phyloP scores from a whole-genome alignment of 2,329 filamentous ascomycete species.

The Diaporthe sp. region DNA sequence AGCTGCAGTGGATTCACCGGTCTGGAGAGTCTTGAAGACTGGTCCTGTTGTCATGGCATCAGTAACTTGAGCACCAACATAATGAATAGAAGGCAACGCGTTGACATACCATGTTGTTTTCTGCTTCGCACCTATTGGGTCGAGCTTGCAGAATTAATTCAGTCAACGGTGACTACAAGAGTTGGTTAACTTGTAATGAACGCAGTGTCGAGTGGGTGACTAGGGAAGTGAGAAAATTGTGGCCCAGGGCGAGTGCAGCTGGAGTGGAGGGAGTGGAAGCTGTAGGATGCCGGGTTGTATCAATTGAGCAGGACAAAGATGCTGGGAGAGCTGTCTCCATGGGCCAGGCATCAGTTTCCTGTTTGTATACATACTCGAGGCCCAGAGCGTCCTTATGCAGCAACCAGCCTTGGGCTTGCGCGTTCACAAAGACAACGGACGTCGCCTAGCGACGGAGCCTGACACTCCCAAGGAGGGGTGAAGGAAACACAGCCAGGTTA shows the following conservation, averaged over 20 bases:
- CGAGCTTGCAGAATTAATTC: neutral
- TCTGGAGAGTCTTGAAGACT: neutral
- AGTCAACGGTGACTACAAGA: neutral
- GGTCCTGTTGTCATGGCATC: neutral
- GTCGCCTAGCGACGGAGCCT: neutral
- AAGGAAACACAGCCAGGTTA: neutral
- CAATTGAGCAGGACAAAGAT: neutral
- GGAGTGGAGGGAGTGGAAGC: neutral
- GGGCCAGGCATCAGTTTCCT: neutral
- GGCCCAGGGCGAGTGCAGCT: neutral
- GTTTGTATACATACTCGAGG: neutral
- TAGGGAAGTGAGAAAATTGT: neutral
- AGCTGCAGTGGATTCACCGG: neutral
- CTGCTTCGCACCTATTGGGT: neutral
- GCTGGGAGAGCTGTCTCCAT: neutral
- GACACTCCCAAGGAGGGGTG: neutral
- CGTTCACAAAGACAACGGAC: neutral
- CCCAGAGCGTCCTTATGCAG: neutral
- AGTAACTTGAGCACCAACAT: conserved; percentile 3
- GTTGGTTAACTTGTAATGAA: neutral
- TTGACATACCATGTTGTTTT: neutral
- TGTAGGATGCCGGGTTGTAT: neutral
- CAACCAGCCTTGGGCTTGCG: neutral
- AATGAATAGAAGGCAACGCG: neutral
- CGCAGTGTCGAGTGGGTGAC: neutral